Percentiles rank a stretch among this genome's conserved stretches.
phyloP scores from a whole-genome alignment of 2,329 filamentous ascomycete genomes.

The Akanthomyces lecanii region DNA sequence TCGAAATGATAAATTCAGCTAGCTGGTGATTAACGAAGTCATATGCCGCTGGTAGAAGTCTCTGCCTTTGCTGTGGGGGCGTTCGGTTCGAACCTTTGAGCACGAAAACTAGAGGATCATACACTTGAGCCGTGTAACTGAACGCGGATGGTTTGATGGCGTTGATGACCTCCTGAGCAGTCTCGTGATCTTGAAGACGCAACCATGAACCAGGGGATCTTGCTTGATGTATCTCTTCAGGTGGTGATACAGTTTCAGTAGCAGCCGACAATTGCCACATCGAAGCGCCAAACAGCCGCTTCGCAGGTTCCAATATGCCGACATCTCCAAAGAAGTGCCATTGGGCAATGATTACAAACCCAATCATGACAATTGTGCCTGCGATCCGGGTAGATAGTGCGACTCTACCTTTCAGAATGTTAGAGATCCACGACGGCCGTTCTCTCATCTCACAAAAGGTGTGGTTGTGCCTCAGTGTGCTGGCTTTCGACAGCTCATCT shows the following conservation, averaged over 20 bases:
- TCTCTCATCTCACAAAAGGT: conserved; percentile 23
- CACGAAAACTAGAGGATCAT: conserved; percentile 71
- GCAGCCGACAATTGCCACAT: background rate
- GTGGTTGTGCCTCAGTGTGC: conserved; percentile 37
- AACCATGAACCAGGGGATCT: conserved; percentile 75
- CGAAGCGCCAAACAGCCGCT: conserved; percentile 23
- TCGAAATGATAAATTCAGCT: conserved; percentile 55
- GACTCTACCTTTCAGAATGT: conserved; percentile 59
- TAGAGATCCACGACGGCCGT: conserved; percentile 49
- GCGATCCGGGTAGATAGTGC: conserved; percentile 70
- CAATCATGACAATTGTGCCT: conserved; percentile 67
- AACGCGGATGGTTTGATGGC: conserved; percentile 67
- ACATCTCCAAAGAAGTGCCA: conserved; percentile 71
- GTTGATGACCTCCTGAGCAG: conserved; percentile 71
- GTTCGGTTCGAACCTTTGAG: conserved; percentile 64
- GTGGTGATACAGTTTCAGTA: conserved; percentile 30
- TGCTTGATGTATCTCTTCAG: conserved; percentile 66
- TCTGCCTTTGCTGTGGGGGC: conserved; percentile 40
- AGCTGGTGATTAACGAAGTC: conserved; percentile 63
- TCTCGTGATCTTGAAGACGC: conserved; percentile 72
- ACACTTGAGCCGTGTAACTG: conserved; percentile 69
- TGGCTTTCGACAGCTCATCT: conserved; percentile 61
- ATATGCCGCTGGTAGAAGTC: conserved; percentile 42
- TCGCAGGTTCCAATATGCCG: conserved; percentile 33
- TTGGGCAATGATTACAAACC: conserved; percentile 68